Evolutionary conservation across 2,329 filamentous ascomycete species (phyloP), one percentile per base, ranked within the genome.

Genomic region (Diaporthe sp.): DNA sequence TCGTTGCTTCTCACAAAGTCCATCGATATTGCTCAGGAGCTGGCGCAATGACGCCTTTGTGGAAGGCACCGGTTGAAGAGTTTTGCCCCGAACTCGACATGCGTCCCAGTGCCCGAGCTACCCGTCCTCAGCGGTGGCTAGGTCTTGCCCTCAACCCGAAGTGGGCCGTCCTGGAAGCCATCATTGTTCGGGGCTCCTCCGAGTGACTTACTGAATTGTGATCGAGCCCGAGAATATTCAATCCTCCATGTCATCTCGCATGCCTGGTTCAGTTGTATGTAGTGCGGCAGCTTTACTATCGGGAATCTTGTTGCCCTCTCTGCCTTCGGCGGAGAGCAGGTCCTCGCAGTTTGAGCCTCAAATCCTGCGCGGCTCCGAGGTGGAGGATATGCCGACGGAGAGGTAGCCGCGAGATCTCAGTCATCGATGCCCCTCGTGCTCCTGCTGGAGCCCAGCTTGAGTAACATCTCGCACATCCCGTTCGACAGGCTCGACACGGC

Each of bases 231-330:
- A 40, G 57, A 40, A 25, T 15, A 22, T 60, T 1, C 7, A 4
- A 25, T 4, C 33, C n/a, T 60, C 2, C 7, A 15, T 28, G 25
- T 2, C 13, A 4, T 52, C 12, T 10, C 50, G n/a, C 10, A 3
- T 19, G 35, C 5, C 7, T 25, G 1, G 13, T 8, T 6, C n/a
- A n/a, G n/a, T n/a, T n/a, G n/a, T n/a, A n/a, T n/a, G 3, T 40
- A 12, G 13, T 3, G 22, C 6, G 19, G 5, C 7, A 12, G 3
- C 2, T n/a, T 25, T 17, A 40, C n/a, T 0, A 17, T 3, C 2
- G 1, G 2, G n/a, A 17, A 40, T 2, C 22, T 25, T 2, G 5
- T 17, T 17, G 33, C 3, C 22, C 33, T 12, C 13, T 19, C 5
- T 9, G 7, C 10, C 9, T 19, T n/a, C 22, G 55, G 30, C 33